phyloP scores from a whole-genome alignment of 2,329 filamentous ascomycete species.

The Botrytis fabae region DNA sequence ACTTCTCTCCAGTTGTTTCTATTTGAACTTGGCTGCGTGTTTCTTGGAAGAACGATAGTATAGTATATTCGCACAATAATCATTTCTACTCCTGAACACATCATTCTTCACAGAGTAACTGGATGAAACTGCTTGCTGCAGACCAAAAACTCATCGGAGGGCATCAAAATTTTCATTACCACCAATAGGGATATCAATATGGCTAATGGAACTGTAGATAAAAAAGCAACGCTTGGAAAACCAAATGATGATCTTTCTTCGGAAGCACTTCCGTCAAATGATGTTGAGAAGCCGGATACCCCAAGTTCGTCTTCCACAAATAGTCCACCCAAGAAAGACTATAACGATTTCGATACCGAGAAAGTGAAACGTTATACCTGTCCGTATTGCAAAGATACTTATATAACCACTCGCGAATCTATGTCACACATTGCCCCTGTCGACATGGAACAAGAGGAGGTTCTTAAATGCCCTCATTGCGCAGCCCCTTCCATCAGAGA shows the following conservation, averaged over 20 bases:
- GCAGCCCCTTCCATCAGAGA: background rate
- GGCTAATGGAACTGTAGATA: background rate
- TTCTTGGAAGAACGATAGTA: background rate
- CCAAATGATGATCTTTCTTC: background rate
- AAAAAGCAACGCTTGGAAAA: background rate
- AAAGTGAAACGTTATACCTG: background rate
- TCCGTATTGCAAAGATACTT: background rate
- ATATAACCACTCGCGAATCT: background rate
- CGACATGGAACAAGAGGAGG: background rate
- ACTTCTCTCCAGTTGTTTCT: background rate
- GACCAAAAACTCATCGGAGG: background rate
- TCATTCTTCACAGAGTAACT: background rate
- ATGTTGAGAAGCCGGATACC: background rate
- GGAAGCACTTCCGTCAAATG: background rate
- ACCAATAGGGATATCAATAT: background rate
- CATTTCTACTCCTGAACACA: background rate
- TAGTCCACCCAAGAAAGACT: background rate
- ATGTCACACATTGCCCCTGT: background rate
- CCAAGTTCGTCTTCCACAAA: background rate
- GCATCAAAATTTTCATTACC: background rate
- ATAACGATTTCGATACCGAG: background rate
- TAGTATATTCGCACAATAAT: background rate
- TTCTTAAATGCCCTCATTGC: background rate
- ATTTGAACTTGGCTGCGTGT: background rate
- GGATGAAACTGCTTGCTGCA: background rate